Base-by-base conservation (phyloP, 768 basidiomycete species). In the Roridomyces roridus region DNA sequence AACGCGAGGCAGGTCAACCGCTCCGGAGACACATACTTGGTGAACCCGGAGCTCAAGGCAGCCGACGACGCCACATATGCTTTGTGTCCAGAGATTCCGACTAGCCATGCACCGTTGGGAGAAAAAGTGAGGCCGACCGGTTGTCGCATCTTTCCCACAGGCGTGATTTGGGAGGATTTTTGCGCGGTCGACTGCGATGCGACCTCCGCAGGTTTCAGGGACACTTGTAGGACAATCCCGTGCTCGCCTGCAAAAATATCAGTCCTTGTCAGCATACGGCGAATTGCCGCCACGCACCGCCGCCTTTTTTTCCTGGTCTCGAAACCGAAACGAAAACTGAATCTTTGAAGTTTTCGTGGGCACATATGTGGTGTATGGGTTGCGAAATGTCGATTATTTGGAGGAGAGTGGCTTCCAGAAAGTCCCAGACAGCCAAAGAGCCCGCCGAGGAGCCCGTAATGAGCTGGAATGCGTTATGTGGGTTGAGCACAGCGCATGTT, bases 371-470 rank as follows among this genome's bases (percentile, higher is more conserved):
- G 60, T 85, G 82, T 63, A 96, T 86, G 14, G 89, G 85, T 56
- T 89, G 83, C 25, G 79, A 80, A 40, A 94, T 67, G 53, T 85
- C 79, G 59, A 97, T 82, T 2, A 88, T 91, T 57, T 87, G 85
- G 56, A 98, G 76, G 11, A 97, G 74, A 8, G 80, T 77, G 6
- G 88, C 94, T 55, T 97, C 95, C 34, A 96, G 75, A 71, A 91
- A 96, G 74, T 98, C 94, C 97, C 97, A 99, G 23, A 97, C 75
- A 69, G 91, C 85, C 59, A 98, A 73, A 31, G 80, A 81, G n/a
- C 95, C 96, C 63, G 94, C 90, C 56, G 87, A 66, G 8, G 92
- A 92, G 44, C 86, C 88, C 11, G 94, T 94, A 61, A 98, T 85
- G 60, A 99, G 73, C 70, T 98, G 97, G 61, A 94, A 91, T 23